Evolutionary conservation across 805 yeast genomes (phyloP), one percentile per base, ranked within the genome.

Genomic region (Brettanomyces custersianus): DNA sequence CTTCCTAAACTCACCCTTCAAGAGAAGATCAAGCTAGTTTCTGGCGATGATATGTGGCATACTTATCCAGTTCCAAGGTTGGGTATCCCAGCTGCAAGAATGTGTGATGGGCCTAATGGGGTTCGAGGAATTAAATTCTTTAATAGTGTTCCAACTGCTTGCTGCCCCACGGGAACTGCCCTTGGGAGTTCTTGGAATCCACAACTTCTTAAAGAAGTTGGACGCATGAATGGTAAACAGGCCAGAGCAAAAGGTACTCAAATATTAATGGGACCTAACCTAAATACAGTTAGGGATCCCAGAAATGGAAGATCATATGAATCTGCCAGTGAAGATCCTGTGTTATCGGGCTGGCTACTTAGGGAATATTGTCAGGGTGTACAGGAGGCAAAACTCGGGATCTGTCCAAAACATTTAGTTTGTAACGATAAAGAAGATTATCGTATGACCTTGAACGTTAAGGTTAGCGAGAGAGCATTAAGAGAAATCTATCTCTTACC

Each of bases 401-500:
- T 81, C 8, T 68, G 77, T 24, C 59, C 76, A 46, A 77, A 77
- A 55, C 84, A 77, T 52, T 77, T 54, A 52, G 79, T 73, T 16
- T 68, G 77, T 49, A 77, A 77, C 42, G 83, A 77, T 46, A 68
- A 66, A 49, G 84, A 77, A 49, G 68, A 73, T 38, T 70, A 71
- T 38, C 57, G 84, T 40, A 59, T 52, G 37, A 54, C 65, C 3
- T 65, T 70, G 25, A 66, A 74, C 48, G 57, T 76, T 5, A 52
- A 67, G 17, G 57, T 77, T 34, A 59, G 78, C 2, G 74, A 72
- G 46, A 60, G 84, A 48, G 83, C 84, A 3, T 57, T 77, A 40
- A 65, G 84, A 48, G 84, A 77, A 52, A 67, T 77, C 37, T 77
- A 77, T 53, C 59, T 77, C 49, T 66, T 65, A 43, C 82, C 84